A percentile compares a stretch with the other conserved stretches of the same genome.
Conservation (phyloP, 2,329 filamentous ascomycete species). For the Nothophaeocryptopus gaeumannii region DNA sequence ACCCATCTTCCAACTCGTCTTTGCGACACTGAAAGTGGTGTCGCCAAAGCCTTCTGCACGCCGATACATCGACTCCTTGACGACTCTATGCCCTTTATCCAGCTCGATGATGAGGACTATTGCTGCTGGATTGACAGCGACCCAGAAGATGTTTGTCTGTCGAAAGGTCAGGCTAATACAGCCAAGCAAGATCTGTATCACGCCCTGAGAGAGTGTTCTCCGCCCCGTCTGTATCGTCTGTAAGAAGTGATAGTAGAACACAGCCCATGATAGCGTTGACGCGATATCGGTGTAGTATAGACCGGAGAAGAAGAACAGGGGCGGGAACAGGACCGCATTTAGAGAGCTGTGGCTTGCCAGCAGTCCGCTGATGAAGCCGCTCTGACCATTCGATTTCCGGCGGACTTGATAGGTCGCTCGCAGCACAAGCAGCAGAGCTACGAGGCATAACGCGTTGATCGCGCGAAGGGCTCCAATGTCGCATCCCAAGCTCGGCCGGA, state of each 20-base stretch:
- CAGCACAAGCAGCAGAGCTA: slow-evolving; percentile 34
- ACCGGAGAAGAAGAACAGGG: slow-evolving; percentile 92
- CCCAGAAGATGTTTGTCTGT: slow-evolving; percentile 98
- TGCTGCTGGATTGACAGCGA: slow-evolving; percentile 70
- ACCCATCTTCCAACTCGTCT: slow-evolving; percentile 39
- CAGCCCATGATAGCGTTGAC: slow-evolving; percentile 72
- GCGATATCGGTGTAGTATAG: slow-evolving; percentile 93
- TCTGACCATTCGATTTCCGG: slow-evolving; percentile 16
- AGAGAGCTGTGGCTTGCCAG: slow-evolving; percentile 56
- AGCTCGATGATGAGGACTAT: slow-evolving; percentile 47
- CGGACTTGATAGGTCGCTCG: slow-evolving; percentile 28
- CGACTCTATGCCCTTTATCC: slow-evolving; percentile 51
- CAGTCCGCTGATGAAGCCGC: slow-evolving; percentile 11
- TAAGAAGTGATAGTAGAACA: slow-evolving; percentile 59
- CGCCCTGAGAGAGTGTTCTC: slow-evolving; percentile 18
- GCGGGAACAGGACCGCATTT: slow-evolving; percentile 81
- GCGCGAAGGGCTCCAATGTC: slow-evolving; percentile 38
- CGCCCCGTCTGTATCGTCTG: slow-evolving; percentile 31
- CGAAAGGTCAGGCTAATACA: slow-evolving; percentile 70
- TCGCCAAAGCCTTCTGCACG: slow-evolving; percentile 33
- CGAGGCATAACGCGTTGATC: slow-evolving; percentile 40
- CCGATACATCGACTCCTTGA: slow-evolving; percentile 33
- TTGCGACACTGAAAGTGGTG: slow-evolving; percentile 26
- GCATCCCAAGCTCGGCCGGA: slow-evolving; percentile 39
- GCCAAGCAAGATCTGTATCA: slow-evolving; percentile 53